Base-by-base conservation (phyloP, 371 early-diverging fungal genomes). In the Ordospora colligata region DNA sequence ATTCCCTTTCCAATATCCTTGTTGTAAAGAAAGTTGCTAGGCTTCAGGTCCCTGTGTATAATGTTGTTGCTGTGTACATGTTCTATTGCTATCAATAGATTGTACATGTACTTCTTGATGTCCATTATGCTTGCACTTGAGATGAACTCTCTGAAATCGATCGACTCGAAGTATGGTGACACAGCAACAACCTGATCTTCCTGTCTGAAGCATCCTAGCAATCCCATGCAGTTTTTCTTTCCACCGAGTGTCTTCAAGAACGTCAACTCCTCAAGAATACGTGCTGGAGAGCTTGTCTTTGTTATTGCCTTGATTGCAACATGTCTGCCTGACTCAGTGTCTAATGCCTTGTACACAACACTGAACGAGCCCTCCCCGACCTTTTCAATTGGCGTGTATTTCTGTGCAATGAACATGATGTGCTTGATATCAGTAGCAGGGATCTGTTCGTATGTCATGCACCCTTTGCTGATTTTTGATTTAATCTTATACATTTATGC, bases 241-340 rank as follows among this genome's bases (percentile, higher is more conserved):
- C 85, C 85, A 10, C 88, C 87, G 23, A 95, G 84, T n/a, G 87
- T 83, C 11, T 86, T 85, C 43, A 97, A 81, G 37, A 94, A 88
- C 5, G 83, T 74, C 53, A 98, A 87, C 81, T 98, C 99, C 66
- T 89, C 90, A 37, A 87, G 86, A n/a, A 96, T 91, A 52, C 96
- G 83, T 11, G 82, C 69, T 5, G 94, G 92, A 63, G 90, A 87
- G 45, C 90, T 91, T 11, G 92, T 94, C 19, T 88, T 87, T 75
- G 91, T 92, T 47, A 97, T 89, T 27, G 89, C 86, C 83, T 97
- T 97, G 19, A 97, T 81, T 0, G 97, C 97, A 0, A 94, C 92
- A 77, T 70, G 77, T 92, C 92, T n/a, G 19, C 69, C 67, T 2
- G 42, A 71, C 53, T 75, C 62, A 21, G 47, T 50, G 23, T 80